A percentile compares a stretch with the other conserved stretches of the same genome.
phyloP scores from a whole-genome alignment of 1,139 yeast genomes.

The Protomyces pachydermus region DNA sequence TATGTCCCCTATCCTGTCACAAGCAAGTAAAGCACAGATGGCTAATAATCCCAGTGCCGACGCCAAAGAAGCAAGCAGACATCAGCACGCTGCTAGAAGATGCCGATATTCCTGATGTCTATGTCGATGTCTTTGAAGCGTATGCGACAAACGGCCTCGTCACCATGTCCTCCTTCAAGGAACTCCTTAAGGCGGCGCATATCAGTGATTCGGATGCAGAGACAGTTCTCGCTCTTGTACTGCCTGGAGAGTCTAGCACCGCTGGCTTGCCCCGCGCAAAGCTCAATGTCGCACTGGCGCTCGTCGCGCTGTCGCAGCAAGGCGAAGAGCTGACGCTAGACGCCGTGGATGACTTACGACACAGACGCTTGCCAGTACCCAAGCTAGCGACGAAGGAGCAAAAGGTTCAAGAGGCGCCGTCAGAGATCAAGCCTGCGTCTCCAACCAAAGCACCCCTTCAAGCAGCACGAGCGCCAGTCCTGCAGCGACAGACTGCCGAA shows the following conservation, averaged over 20 bases:
- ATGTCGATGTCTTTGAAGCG: conserved; percentile 4
- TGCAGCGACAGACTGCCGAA: background rate
- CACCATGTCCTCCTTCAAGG: conserved; percentile 1
- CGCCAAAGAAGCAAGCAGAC: conserved; percentile 4
- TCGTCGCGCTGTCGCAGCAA: conserved; percentile 40
- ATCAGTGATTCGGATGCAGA: conserved; percentile 7
- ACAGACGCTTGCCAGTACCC: conserved; percentile 17
- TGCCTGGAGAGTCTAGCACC: conserved; percentile 24
- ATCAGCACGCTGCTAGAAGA: background rate
- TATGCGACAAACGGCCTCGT: conserved; percentile 4
- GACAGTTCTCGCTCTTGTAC: background rate
- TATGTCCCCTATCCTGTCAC: background rate
- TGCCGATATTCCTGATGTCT: conserved; percentile 3
- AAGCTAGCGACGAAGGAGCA: background rate
- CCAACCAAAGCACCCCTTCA: background rate
- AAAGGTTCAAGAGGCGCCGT: background rate
- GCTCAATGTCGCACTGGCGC: conserved; percentile 40
- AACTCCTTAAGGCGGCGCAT: conserved; percentile 1
- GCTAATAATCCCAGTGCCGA: conserved; percentile 1
- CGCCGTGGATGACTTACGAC: conserved; percentile 35
- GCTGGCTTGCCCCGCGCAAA: conserved; percentile 33
- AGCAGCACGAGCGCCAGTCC: background rate
- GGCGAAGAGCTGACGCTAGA: conserved; percentile 39
- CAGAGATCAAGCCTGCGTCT: background rate
- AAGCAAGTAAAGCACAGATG: background rate